Evolutionary conservation across 371 early-diverging fungal genomes (phyloP).

Genomic region (Synchytrium microbalum): DNA sequence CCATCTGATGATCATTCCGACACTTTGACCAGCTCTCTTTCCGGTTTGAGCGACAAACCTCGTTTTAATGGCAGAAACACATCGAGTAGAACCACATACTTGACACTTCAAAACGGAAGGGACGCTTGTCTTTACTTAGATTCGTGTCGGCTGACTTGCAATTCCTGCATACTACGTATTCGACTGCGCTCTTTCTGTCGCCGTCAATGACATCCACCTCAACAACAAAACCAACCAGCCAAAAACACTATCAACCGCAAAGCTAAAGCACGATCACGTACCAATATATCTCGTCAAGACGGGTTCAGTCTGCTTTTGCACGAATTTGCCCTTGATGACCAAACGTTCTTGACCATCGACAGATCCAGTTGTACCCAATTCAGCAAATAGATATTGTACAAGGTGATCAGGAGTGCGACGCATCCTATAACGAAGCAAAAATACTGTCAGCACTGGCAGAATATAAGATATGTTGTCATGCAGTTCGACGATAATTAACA

Average conservation of each 20-base stretch:
- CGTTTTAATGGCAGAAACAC: constrained; percentile 96
- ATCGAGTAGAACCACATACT: constrained; percentile 92
- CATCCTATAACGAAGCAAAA: constrained; percentile 50
- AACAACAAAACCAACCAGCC: no score
- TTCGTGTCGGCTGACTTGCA: constrained; percentile 97
- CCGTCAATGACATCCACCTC: no score
- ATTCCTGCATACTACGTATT: constrained; percentile 99
- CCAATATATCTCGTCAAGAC: constrained; percentile 96
- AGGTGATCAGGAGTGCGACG: constrained; percentile 95
- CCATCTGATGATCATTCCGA: no score
- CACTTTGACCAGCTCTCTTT: constrained; percentile 5
- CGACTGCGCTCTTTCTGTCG: constrained; percentile 56
- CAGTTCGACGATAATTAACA: no score
- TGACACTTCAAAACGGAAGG: constrained; percentile 98
- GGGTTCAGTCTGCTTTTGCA: constrained; percentile 98
- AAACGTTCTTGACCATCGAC: constrained; percentile 91
- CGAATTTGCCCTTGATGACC: constrained; percentile 97
- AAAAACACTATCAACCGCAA: constrained; percentile 93
- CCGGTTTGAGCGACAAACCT: constrained; percentile 92
- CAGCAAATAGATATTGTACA: constrained; percentile 95
- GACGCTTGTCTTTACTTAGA: constrained; percentile 94
- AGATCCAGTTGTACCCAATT: constrained; percentile 97
- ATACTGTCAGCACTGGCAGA: no score
- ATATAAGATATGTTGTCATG: no score
- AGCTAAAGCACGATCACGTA: constrained; percentile 66